Percentiles rank a stretch among this genome's conserved stretches.
Evolutionary conservation across 441 rosid genomes (phyloP).

Genomic region (Bocquillonia castaneifolia): DNA sequence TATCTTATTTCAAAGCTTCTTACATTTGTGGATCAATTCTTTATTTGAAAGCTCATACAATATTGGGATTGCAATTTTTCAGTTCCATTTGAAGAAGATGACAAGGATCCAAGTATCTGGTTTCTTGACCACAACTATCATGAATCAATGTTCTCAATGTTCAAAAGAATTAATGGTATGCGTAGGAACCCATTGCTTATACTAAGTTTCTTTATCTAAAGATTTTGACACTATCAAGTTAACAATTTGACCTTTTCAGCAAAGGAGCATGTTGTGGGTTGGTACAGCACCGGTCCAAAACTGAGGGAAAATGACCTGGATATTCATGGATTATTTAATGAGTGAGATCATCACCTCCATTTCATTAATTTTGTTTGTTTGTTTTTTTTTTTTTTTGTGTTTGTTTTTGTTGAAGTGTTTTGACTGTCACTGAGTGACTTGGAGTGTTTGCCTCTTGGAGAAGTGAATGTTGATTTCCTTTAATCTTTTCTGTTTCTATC

Average conservation of each 20-base stretch:
- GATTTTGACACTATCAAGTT: constrained; percentile 13
- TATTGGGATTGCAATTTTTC: constrained; percentile 27
- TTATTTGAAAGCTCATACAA: constrained; percentile 9
- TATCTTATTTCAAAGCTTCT: neutral
- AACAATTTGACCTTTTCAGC: constrained; percentile 36
- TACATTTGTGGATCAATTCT: constrained; percentile 6
- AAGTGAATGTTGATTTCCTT: neutral
- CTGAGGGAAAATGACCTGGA: constrained; percentile 77
- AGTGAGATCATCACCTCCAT: constrained; percentile 31
- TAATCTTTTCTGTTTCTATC: neutral
- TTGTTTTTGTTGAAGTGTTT: too few relatives aligned
- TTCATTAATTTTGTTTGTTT: neutral
- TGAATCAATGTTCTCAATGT: constrained; percentile 82
- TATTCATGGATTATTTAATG: constrained; percentile 55
- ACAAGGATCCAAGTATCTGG: constrained; percentile 77
- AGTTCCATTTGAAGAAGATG: constrained; percentile 94
- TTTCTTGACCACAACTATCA: constrained; percentile 87
- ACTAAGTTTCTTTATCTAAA: neutral
- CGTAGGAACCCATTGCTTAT: neutral
- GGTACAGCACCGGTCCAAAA: constrained; percentile 91
- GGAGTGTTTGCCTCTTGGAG: neutral
- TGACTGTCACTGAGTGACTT: too few relatives aligned
- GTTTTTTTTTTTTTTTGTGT: neutral
- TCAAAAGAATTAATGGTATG: constrained; percentile 80
- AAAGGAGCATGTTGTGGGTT: constrained; percentile 91